These are phyloP conservation scores for Corchorus olitorius DNA, from an alignment of 345 rosid species.

Conservation along the genomic window DNA sequence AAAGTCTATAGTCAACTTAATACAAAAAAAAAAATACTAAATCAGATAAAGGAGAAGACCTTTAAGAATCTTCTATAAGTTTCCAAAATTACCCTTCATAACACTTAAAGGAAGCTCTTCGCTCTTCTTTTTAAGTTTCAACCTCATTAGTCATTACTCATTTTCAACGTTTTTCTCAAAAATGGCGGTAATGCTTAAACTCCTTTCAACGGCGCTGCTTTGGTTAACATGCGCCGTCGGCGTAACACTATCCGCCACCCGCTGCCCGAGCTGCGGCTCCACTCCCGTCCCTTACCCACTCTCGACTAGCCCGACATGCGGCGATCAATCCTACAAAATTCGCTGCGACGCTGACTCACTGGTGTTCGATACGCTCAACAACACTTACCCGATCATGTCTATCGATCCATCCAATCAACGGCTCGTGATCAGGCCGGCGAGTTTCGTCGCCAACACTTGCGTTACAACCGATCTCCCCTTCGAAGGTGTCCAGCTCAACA, in stretches of 20 bases:
- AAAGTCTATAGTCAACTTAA: too few species aligned
- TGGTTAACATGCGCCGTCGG: slow-evolving; percentile 24
- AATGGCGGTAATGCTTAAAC: slow-evolving; percentile 19
- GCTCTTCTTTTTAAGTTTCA: not conserved
- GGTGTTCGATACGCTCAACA: slow-evolving; percentile 42
- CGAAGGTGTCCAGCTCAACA: slow-evolving; percentile 32
- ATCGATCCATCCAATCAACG: slow-evolving; percentile 29
- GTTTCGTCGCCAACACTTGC: slow-evolving; percentile 30
- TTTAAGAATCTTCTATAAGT: too few species aligned
- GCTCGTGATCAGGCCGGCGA: slow-evolving; percentile 33
- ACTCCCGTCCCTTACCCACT: slow-evolving; percentile 51
- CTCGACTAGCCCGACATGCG: slow-evolving; percentile 46
- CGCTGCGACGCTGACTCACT: slow-evolving; percentile 37
- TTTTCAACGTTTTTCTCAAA: not conserved
- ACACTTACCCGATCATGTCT: slow-evolving; percentile 34
- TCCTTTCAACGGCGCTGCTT: slow-evolving; percentile 30
- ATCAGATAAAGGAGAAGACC: too few species aligned
- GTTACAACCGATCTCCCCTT: slow-evolving; percentile 24
- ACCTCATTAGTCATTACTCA: too few species aligned
- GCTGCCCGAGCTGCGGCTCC: slow-evolving; percentile 52
- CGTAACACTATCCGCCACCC: slow-evolving; percentile 19
- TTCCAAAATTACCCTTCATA: too few species aligned
- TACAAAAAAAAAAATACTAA: too few species aligned
- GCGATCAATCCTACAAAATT: slow-evolving; percentile 49
- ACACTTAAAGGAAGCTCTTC: too few species aligned